phyloP scores from a whole-genome alignment of 2,329 filamentous ascomycete species.

The Pseudocercospora eumusae region DNA sequence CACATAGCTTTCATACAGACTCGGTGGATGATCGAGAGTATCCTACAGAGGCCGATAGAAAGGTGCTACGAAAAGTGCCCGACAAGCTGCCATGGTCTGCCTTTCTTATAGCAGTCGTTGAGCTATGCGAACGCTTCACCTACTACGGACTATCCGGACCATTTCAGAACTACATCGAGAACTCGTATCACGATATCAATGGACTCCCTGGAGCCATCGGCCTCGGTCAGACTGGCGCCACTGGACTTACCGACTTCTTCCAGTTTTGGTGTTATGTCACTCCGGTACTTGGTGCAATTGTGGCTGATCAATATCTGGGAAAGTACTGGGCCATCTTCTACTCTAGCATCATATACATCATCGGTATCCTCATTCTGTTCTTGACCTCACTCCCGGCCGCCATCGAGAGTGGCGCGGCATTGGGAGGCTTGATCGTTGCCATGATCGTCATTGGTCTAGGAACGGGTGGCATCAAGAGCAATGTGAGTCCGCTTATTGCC shows the following conservation, averaged over 20 bases:
- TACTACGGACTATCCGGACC: conserved; percentile 37
- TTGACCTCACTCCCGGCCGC: conserved; percentile 63
- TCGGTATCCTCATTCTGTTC: conserved; percentile 67
- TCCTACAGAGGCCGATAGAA: conserved; percentile 46
- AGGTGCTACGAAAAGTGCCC: conserved; percentile 47
- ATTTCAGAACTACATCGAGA: conserved; percentile 51
- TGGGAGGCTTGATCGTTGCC: conserved; percentile 63
- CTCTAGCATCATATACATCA: conserved; percentile 62
- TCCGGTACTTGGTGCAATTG: conserved; percentile 28
- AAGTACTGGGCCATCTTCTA: conserved; percentile 70
- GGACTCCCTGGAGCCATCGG: conserved; percentile 38
- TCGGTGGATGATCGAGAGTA: conserved; percentile 23
- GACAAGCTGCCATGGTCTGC: conserved; percentile 46
- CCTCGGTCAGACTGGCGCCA: conserved; percentile 44
- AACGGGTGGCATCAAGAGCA: conserved; percentile 78
- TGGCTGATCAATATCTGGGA: conserved; percentile 54
- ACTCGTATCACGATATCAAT: conserved; percentile 42
- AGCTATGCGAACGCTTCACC: conserved; percentile 32
- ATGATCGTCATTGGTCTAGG: conserved; percentile 69
- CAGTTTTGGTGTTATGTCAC: conserved; percentile 43
- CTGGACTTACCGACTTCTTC: conserved; percentile 47
- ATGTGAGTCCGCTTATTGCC: conserved; percentile 58
- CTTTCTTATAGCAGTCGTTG: conserved; percentile 29
- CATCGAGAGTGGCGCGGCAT: conserved; percentile 59
- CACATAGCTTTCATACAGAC: not conserved